These are phyloP conservation scores for Saturnispora sanitii DNA, from an alignment of 805 yeast genomes.

Conservation along the genomic window DNA sequence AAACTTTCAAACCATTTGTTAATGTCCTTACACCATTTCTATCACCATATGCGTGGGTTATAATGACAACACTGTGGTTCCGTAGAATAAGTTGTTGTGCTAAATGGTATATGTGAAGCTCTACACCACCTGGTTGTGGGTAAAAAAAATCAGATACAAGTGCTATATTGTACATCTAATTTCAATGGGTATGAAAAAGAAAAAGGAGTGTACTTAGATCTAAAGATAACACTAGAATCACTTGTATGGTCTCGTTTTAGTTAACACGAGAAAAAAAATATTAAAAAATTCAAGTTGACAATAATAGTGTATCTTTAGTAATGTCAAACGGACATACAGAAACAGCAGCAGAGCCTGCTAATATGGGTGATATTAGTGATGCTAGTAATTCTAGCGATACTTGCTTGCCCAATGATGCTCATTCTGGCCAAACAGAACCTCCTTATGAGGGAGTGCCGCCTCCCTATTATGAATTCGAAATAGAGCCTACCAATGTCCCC, in stretches of 20 bases:
- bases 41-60: constrained; percentile 82
- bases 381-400: too few species aligned
- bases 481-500: constrained; percentile 30
- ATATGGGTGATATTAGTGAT: too few species aligned
- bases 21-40: constrained; percentile 74
- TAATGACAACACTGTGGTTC: constrained; percentile 78
- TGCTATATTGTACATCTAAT: constrained; percentile 6
- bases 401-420: too few species aligned
- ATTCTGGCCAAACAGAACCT: too few species aligned
- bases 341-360: too few species aligned
- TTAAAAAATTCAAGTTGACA: too few species aligned
- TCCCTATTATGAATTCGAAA: constrained; percentile 33
- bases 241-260: too few species aligned
- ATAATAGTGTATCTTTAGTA: too few species aligned
- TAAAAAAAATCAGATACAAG: constrained; percentile 94
- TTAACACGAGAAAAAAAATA: too few species aligned
- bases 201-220: too few species aligned
- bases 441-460: constrained; percentile 12
- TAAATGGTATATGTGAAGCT: constrained; percentile 85
- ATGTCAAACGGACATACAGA: too few species aligned
- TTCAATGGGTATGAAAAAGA: background rate
- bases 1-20: constrained; percentile 87
- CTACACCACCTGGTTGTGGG: constrained; percentile 98
- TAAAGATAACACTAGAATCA: too few species aligned
- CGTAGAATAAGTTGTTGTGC: constrained; percentile 69